These are phyloP conservation scores for Cutaneotrichosporon cavernicola DNA, from an alignment of 1,284 basidiomycete genomes.

Conservation along the genomic window DNA sequence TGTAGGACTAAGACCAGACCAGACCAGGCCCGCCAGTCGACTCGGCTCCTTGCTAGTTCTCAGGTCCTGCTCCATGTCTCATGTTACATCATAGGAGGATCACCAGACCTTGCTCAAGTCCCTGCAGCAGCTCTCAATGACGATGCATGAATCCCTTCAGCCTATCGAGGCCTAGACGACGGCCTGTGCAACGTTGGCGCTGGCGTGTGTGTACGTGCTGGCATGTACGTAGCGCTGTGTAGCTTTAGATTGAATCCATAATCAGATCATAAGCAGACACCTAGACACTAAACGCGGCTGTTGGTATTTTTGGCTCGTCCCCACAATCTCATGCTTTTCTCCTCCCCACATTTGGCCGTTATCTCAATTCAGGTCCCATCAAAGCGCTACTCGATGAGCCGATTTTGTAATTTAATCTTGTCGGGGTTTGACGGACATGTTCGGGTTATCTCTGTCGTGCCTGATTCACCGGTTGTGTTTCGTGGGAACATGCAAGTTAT, in stretches of 20 bases:
- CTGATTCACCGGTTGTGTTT: background rate
- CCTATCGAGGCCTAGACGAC: background rate
- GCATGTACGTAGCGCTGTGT: background rate
- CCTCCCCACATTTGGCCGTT: background rate
- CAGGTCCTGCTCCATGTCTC: background rate
- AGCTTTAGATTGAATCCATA: background rate
- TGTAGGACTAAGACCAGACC: too few relatives aligned
- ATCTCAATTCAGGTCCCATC: conserved; percentile 5
- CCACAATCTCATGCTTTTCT: background rate
- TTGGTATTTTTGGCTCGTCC: background rate
- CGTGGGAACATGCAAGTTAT: background rate
- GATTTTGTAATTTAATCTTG: background rate
- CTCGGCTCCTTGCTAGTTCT: too few relatives aligned
- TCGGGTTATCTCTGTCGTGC: background rate
- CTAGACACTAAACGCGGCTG: background rate
- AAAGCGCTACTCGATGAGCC: background rate
- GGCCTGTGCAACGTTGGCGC: background rate
- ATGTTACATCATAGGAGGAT: background rate
- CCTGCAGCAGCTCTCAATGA: background rate
- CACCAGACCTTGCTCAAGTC: background rate
- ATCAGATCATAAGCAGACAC: background rate
- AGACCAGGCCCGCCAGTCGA: too few relatives aligned
- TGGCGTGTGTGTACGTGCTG: background rate
- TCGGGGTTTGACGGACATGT: conserved; percentile 5
- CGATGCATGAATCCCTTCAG: background rate